Percentiles rank a stretch among this genome's conserved stretches.
phyloP scores from a whole-genome alignment of 371 early-diverging fungal species.

The Fennellomyces sp. region DNA sequence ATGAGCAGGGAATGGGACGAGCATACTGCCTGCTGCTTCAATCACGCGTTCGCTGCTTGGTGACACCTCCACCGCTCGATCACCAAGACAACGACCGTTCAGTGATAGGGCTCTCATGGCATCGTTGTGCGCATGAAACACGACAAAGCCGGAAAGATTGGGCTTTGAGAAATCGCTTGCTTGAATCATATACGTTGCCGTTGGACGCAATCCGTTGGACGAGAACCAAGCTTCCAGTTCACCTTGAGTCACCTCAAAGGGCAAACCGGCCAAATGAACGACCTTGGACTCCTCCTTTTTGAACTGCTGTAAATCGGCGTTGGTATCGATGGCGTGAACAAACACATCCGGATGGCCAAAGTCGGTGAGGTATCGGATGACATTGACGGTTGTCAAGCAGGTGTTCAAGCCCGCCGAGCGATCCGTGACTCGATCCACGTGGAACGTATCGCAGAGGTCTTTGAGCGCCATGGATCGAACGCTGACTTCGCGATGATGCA shows the following conservation, averaged over 20 bases:
- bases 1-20: constrained; percentile 64
- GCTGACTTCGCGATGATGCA: constrained; percentile 62
- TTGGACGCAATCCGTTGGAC: constrained; percentile 58
- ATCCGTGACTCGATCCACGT: constrained; percentile 44
- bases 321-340: constrained; percentile 67
- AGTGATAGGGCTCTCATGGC: constrained; percentile 64
- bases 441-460: constrained; percentile 65
- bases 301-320: constrained; percentile 66
- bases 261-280: constrained; percentile 65
- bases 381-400: constrained; percentile 62
- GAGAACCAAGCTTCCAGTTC: constrained; percentile 72
- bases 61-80: constrained; percentile 67
- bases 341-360: constrained; percentile 66
- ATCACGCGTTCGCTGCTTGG: constrained; percentile 64
- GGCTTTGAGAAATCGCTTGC: constrained; percentile 52
- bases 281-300: constrained; percentile 69
- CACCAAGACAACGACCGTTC: constrained; percentile 71
- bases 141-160: constrained; percentile 62
- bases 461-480: constrained; percentile 61
- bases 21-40: constrained; percentile 49
- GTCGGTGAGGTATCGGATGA: constrained; percentile 56
- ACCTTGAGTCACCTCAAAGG: constrained; percentile 65
- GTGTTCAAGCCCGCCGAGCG: constrained; percentile 65
- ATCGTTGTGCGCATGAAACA: constrained; percentile 61
- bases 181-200: constrained; percentile 57